phyloP scores from a whole-genome alignment of 768 basidiomycete species.

The Lactarius tabidus region DNA sequence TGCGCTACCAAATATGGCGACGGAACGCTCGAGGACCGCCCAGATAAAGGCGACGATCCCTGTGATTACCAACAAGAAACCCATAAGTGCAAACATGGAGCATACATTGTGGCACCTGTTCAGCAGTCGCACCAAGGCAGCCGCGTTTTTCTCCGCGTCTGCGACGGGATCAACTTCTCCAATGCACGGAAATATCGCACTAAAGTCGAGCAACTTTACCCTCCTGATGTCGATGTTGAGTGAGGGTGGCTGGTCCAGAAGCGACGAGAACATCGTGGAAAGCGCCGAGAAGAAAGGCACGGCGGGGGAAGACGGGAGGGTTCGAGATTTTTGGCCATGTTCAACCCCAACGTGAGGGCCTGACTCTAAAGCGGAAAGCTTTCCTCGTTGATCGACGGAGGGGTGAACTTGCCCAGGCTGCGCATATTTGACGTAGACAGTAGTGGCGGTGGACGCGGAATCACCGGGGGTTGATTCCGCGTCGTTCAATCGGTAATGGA shows the following conservation, averaged over 20 bases:
- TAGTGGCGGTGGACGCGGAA: neutral
- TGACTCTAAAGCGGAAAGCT: constrained; percentile 13
- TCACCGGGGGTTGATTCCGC: neutral
- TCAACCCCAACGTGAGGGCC: neutral
- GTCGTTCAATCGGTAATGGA: constrained; percentile 13
- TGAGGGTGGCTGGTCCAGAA: constrained; percentile 13
- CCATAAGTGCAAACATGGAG: constrained; percentile 14
- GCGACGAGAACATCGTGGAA: neutral
- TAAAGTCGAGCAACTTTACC: neutral
- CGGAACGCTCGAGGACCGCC: constrained; percentile 10
- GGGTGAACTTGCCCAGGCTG: neutral
- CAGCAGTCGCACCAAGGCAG: constrained; percentile 17
- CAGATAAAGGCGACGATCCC: constrained; percentile 21
- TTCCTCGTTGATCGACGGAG: neutral
- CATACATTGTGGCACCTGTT: constrained; percentile 20
- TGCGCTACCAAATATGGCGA: constrained; percentile 23
- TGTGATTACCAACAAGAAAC: constrained; percentile 19
- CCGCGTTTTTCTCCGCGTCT: constrained; percentile 14
- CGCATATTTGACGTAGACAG: constrained; percentile 8
- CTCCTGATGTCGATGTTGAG: constrained; percentile 20
- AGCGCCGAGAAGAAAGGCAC: constrained; percentile 6
- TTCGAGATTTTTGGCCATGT: neutral
- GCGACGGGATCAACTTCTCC: neutral
- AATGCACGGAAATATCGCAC: neutral
- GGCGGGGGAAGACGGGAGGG: neutral